phyloP scores from a whole-genome alignment of 192 early-diverging fungal genomes.

The Linnemannia schmuckeri region DNA sequence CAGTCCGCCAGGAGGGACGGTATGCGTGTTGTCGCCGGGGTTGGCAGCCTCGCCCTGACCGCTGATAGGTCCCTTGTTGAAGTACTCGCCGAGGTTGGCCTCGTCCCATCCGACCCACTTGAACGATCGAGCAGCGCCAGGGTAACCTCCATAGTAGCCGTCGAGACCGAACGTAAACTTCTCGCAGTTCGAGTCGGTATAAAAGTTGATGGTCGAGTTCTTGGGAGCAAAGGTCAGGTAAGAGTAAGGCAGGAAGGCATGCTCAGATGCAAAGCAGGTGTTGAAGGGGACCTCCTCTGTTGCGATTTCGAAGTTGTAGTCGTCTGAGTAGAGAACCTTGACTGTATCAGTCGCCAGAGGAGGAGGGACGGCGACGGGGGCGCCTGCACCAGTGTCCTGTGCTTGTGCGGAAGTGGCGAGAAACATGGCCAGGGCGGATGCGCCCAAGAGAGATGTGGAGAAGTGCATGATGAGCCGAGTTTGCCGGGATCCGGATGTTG shows the following conservation, averaged over 20 bases:
- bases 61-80: slow-evolving; percentile 36
- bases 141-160: slow-evolving; percentile 52
- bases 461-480: slow-evolving; percentile 20
- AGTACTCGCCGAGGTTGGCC: slow-evolving; percentile 33
- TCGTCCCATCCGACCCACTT: slow-evolving; percentile 46
- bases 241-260: slow-evolving; percentile 32
- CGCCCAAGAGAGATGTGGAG: slow-evolving; percentile 36
- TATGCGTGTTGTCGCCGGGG: not conserved
- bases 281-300: slow-evolving; percentile 33
- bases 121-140: slow-evolving; percentile 40
- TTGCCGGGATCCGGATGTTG: not conserved
- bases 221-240: slow-evolving; percentile 46
- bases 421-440: slow-evolving; percentile 18
- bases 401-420: slow-evolving; percentile 24
- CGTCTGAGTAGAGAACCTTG: slow-evolving; percentile 30
- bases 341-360: slow-evolving; percentile 19
- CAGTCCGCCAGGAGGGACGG: slow-evolving; percentile 5
- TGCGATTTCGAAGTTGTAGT: slow-evolving; percentile 32
- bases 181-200: slow-evolving; percentile 35
- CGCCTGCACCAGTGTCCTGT: slow-evolving; percentile 9
- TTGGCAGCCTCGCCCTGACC: slow-evolving; percentile 41
- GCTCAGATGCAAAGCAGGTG: slow-evolving; percentile 35
- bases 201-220: slow-evolving; percentile 54
- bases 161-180: slow-evolving; percentile 46
- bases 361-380: not conserved